Percentiles rank a stretch among this genome's conserved stretches.
Evolutionary conservation across 2,329 filamentous ascomycete species (phyloP).

Genomic region (Nigrospora oryzae): DNA sequence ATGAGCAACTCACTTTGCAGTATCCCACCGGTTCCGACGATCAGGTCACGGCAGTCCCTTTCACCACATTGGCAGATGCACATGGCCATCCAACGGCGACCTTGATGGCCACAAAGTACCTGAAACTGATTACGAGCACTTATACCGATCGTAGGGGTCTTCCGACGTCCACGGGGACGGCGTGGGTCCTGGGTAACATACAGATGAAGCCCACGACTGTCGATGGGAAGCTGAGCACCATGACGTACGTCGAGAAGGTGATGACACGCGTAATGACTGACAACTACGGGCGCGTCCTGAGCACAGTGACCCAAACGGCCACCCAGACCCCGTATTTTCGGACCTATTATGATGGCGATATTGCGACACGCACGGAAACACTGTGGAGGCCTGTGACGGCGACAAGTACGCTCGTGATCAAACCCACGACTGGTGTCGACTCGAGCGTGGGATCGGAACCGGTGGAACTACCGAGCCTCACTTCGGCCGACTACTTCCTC

Average conservation of each 20-base stretch:
- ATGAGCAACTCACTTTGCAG: not conserved
- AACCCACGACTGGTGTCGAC: not conserved
- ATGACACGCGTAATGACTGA: not conserved
- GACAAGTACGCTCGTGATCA: not conserved
- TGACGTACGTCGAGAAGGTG: not conserved
- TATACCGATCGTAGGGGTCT: not conserved
- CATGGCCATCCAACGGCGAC: not conserved
- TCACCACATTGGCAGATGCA: not conserved
- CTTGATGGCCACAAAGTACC: not conserved
- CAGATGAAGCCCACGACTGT: not conserved
- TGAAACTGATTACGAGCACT: not conserved
- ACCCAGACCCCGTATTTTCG: not conserved
- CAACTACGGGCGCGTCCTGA: not conserved
- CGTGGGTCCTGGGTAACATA: not conserved
- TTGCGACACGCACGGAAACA: not conserved
- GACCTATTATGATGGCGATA: not conserved
- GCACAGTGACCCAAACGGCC: not conserved
- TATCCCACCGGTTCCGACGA: not conserved
- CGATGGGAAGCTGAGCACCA: not conserved
- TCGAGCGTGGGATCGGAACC: not conserved
- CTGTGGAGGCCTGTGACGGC: not conserved
- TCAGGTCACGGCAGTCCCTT: not conserved
- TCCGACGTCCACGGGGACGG: not conserved
- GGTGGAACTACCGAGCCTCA: slow-evolving; percentile 8
- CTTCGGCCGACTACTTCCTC: slow-evolving; percentile 22